Evolutionary conservation across 257 asterid species (phyloP).

Genomic region (Asclepias syriaca): DNA sequence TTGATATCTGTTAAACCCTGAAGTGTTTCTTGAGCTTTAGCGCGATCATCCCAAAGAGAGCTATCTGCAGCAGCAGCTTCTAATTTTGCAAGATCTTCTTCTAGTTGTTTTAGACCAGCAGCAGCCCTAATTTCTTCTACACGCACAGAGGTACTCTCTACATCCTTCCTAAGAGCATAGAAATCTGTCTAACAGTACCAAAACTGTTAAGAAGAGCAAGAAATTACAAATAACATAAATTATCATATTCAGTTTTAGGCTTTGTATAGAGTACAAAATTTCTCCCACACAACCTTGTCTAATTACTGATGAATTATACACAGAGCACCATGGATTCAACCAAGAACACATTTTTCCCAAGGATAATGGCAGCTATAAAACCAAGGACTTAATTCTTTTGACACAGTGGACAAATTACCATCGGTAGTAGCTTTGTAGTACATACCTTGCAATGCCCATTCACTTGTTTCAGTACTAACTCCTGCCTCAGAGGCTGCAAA

Average conservation of each 20-base stretch:
- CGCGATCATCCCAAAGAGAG: slow-evolving; percentile 94
- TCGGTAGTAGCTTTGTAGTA: not conserved
- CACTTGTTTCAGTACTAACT: slow-evolving; percentile 55
- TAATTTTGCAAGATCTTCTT: slow-evolving; percentile 53
- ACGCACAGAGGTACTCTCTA: slow-evolving; percentile 55
- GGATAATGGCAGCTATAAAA: not conserved
- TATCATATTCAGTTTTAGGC: not conserved
- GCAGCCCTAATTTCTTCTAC: slow-evolving; percentile 73
- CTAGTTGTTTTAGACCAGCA: slow-evolving; percentile 75
- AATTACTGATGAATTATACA: no score
- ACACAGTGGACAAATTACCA: not conserved
- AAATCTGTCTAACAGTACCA: slow-evolving; percentile 55
- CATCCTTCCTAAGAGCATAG: slow-evolving; percentile 77
- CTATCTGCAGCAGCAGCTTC: slow-evolving; percentile 80
- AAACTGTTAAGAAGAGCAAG: slow-evolving; percentile 4
- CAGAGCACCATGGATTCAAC: not conserved
- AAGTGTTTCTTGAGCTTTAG: slow-evolving; percentile 87
- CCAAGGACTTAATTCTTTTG: not conserved
- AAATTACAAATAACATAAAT: not conserved
- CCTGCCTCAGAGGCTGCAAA: slow-evolving; percentile 68
- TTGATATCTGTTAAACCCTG: slow-evolving; percentile 82
- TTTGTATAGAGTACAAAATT: no score
- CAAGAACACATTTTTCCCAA: no score
- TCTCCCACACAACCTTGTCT: not conserved
- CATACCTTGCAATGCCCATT: slow-evolving; percentile 94